Evolutionary conservation across 768 basidiomycete species (phyloP).

Genomic region (Terana coerulea): DNA sequence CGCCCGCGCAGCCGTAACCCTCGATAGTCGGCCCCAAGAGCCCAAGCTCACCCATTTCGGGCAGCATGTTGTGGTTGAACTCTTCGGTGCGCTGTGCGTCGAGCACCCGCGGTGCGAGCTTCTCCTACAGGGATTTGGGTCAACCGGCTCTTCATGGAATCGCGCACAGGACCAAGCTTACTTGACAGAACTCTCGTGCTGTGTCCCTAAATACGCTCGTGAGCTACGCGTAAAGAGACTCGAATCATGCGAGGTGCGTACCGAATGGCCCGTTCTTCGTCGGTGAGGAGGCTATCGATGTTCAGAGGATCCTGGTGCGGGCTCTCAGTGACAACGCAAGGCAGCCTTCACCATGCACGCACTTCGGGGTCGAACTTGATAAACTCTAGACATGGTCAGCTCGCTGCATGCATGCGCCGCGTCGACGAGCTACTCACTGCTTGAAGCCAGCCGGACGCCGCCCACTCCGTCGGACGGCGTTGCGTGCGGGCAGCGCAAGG

Average conservation of each 20-base stretch:
- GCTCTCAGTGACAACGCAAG: background rate
- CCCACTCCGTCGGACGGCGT: background rate
- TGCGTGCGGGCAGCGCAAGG: background rate
- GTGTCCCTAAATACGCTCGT: constrained; percentile 53
- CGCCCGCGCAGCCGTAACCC: constrained; percentile 93
- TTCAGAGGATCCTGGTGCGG: constrained; percentile 72
- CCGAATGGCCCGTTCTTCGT: constrained; percentile 90
- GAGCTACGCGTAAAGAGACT: background rate
- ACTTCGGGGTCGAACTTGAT: constrained; percentile 29
- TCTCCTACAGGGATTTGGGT: constrained; percentile 47
- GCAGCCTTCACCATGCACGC: background rate
- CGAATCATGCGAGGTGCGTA: constrained; percentile 30
- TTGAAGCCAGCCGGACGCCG: background rate
- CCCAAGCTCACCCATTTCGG: constrained; percentile 91
- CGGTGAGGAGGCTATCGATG: constrained; percentile 75
- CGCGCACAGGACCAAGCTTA: constrained; percentile 22
- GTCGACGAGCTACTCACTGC: constrained; percentile 2
- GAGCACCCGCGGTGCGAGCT: constrained; percentile 82
- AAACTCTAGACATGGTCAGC: constrained; percentile 13
- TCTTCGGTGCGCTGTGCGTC: constrained; percentile 89
- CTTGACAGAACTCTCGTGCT: constrained; percentile 78
- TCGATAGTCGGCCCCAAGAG: constrained; percentile 89
- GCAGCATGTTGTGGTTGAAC: constrained; percentile 71
- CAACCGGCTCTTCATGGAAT: background rate
- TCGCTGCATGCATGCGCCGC: background rate